Evolutionary conservation across 2,329 filamentous ascomycete species (phyloP).

Genomic region (Penicillium capsulatum): DNA sequence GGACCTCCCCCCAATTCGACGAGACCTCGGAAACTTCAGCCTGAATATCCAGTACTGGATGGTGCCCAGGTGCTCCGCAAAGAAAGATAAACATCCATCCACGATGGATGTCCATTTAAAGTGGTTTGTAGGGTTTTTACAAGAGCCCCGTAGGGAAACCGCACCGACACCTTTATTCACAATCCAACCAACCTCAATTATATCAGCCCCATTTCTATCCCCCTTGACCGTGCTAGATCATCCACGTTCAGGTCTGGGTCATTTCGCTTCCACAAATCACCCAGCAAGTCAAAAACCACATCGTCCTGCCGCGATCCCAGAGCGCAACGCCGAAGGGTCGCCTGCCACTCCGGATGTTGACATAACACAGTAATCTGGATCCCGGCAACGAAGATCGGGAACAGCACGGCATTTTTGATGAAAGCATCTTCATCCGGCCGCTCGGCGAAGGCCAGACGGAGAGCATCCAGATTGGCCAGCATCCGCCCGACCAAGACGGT

Average conservation of each 20-base stretch:
- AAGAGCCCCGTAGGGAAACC: too few relatives aligned
- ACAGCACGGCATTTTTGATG: slow-evolving; percentile 26
- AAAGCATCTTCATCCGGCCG: slow-evolving; percentile 14
- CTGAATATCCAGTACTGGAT: too few relatives aligned
- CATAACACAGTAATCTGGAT: slow-evolving; percentile 14
- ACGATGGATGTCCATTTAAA: too few relatives aligned
- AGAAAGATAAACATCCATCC: too few relatives aligned
- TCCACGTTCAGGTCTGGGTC: slow-evolving; percentile 17
- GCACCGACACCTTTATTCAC: too few relatives aligned
- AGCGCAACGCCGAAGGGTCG: slow-evolving; percentile 13
- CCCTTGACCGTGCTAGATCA: slow-evolving; percentile 17
- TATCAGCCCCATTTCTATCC: slow-evolving; percentile 26
- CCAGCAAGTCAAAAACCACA: slow-evolving; percentile 18
- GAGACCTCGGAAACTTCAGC: too few relatives aligned
- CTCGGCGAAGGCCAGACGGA: slow-evolving; percentile 19
- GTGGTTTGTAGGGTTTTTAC: too few relatives aligned
- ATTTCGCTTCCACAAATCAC: slow-evolving; percentile 23
- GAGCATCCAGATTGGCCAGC: slow-evolving; percentile 25
- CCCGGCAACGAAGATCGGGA: slow-evolving; percentile 24
- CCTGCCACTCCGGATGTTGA: slow-evolving; percentile 16
- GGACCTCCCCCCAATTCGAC: too few relatives aligned
- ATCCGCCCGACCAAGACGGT: slow-evolving; percentile 20
- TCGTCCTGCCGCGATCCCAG: slow-evolving; percentile 9
- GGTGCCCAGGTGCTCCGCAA: too few relatives aligned
- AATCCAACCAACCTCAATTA: too few relatives aligned